These are phyloP conservation scores for Orychophragmus violaceus DNA, from an alignment of 345 rosid species.

Conservation along the genomic window DNA sequence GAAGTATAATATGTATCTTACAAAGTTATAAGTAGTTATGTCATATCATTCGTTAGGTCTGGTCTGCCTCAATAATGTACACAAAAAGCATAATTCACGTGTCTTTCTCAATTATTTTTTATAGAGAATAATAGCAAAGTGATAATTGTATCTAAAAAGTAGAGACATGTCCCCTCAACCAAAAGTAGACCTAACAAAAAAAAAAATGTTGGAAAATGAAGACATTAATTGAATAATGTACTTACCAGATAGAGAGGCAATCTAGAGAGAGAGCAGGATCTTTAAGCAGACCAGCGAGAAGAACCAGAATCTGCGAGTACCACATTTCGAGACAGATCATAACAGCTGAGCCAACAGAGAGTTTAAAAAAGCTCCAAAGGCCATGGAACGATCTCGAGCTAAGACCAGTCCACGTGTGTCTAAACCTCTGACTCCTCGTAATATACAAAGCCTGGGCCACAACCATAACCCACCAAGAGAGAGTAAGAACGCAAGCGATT, in stretches of 20 bases:
- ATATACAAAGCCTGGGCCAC: background rate
- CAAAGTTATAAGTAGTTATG: background rate
- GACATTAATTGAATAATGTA: background rate
- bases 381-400: background rate
- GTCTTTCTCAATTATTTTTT: background rate
- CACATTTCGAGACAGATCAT: conserved; percentile 1
- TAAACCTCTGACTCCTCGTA: background rate
- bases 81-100: background rate
- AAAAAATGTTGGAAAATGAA: background rate
- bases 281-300: background rate
- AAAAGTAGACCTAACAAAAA: background rate
- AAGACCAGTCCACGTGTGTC: conserved; percentile 6
- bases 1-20: too few relatives aligned
- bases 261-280: conserved; percentile 1
- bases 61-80: background rate
- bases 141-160: background rate
- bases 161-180: background rate
- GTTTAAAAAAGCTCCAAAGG: background rate
- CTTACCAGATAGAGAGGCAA: background rate
- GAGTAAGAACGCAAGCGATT: background rate
- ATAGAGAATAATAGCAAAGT: background rate
- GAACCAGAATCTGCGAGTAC: background rate
- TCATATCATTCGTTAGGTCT: background rate
- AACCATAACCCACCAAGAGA: background rate
- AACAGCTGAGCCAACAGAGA: background rate